These are phyloP conservation scores for Fragaria vesca DNA, from an alignment of 306 rosid genomes.

Conservation along the genomic window DNA sequence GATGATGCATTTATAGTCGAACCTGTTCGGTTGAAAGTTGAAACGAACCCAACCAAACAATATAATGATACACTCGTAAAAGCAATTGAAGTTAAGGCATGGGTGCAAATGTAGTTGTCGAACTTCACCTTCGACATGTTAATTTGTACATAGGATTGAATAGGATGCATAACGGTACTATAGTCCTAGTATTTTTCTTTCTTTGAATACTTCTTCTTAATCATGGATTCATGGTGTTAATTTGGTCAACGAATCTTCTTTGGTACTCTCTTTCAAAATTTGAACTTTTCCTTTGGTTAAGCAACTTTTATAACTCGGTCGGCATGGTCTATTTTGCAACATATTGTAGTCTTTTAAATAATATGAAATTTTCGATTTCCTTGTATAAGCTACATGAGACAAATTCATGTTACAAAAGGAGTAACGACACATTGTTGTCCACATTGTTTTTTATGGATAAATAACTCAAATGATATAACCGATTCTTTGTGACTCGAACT, in stretches of 20 bases:
- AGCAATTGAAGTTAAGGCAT: neutral
- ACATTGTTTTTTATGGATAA: too few relatives aligned
- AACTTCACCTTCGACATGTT: neutral
- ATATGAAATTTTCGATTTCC: too few relatives aligned
- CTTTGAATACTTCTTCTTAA: neutral
- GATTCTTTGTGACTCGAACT: too few relatives aligned
- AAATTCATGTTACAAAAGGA: too few relatives aligned
- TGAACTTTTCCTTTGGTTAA: too few relatives aligned
- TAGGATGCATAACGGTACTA: neutral
- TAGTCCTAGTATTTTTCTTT: neutral
- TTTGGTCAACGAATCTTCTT: neutral
- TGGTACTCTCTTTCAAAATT: too few relatives aligned
- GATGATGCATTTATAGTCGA: neutral
- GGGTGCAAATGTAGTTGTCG: neutral
- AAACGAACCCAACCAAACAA: neutral
- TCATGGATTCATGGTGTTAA: neutral
- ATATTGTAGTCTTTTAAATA: too few relatives aligned
- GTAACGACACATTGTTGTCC: too few relatives aligned
- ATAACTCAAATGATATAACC: too few relatives aligned
- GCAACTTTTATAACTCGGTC: too few relatives aligned
- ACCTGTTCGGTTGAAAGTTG: constrained; percentile 1
- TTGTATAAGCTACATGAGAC: too few relatives aligned
- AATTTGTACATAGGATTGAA: neutral
- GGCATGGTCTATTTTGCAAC: too few relatives aligned
- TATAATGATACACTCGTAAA: neutral